A percentile compares a stretch with the other conserved stretches of the same genome.
phyloP scores from a whole-genome alignment of 176 grass and related monocot genomes.

The Eragrostis nindensis region DNA sequence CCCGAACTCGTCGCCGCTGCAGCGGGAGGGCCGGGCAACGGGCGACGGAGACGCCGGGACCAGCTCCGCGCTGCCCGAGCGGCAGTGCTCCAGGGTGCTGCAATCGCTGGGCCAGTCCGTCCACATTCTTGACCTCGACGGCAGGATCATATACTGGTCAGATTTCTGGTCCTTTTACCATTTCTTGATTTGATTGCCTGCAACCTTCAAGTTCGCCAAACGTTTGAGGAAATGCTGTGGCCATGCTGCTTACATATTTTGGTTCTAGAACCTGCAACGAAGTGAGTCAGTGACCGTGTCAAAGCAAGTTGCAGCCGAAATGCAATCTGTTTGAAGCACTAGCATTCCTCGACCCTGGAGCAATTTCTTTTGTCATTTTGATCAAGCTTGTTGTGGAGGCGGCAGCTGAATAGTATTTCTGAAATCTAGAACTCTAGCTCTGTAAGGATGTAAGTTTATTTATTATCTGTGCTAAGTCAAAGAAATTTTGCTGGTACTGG shows the following conservation, averaged over 20 bases:
- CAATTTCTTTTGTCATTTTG: slow-evolving; percentile 31
- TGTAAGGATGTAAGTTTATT: slow-evolving; percentile 8
- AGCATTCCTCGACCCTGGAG: background rate
- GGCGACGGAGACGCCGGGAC: slow-evolving; percentile 19
- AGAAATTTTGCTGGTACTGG: slow-evolving; percentile 12
- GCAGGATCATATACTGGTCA: slow-evolving; percentile 94
- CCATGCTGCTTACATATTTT: background rate
- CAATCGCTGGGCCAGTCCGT: slow-evolving; percentile 89
- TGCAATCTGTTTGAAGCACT: slow-evolving; percentile 1
- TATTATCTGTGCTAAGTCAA: slow-evolving; percentile 12
- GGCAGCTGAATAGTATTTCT: background rate
- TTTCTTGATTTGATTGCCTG: slow-evolving; percentile 17
- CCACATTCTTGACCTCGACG: slow-evolving; percentile 83
- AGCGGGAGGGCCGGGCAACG: slow-evolving; percentile 56
- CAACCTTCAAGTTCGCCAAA: background rate
- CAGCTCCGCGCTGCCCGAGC: slow-evolving; percentile 60
- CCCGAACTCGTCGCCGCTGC: slow-evolving; percentile 54
- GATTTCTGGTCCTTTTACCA: slow-evolving; percentile 31
- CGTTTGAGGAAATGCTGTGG: slow-evolving; percentile 11
- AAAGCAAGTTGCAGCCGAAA: background rate
- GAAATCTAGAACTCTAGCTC: background rate
- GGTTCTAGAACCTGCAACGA: slow-evolving; percentile 16
- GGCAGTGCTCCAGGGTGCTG: slow-evolving; percentile 69
- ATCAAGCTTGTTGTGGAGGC: slow-evolving; percentile 17
- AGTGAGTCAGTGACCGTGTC: no score